Percentiles rank a stretch among this genome's conserved stretches.
These are phyloP conservation scores for Puya raimondii DNA, from an alignment of 176 grass and related monocot genomes.

Conservation along the genomic window DNA sequence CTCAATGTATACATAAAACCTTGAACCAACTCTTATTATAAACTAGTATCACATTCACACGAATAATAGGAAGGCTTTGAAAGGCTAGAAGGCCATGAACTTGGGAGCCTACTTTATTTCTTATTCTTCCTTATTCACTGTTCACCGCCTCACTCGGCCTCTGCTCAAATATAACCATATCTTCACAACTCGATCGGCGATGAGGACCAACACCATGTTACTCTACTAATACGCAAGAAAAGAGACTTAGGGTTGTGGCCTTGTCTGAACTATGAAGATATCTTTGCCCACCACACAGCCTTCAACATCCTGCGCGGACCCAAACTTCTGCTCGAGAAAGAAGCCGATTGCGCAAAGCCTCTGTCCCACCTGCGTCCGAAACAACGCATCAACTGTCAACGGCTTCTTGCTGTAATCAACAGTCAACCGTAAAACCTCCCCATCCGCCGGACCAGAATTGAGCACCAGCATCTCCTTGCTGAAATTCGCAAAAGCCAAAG, in stretches of 20 bases:
- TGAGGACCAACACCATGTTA: not conserved
- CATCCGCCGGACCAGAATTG: slow-evolving; percentile 53
- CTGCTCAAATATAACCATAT: too few species aligned
- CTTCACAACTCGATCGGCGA: too few species aligned
- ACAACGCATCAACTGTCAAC: slow-evolving; percentile 53
- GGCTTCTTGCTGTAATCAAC: slow-evolving; percentile 88
- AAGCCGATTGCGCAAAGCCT: slow-evolving; percentile 63
- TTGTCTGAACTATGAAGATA: slow-evolving; percentile 85
- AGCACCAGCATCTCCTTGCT: slow-evolving; percentile 68
- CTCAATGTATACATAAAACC: too few species aligned
- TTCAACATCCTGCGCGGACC: slow-evolving; percentile 77
- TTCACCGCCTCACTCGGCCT: too few species aligned
- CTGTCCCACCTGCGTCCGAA: slow-evolving; percentile 66
- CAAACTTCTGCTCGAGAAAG: slow-evolving; percentile 87
- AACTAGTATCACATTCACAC: too few species aligned
- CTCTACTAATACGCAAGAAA: not conserved
- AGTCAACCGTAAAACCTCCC: slow-evolving; percentile 41
- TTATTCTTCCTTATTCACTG: too few species aligned
- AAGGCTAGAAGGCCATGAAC: too few species aligned
- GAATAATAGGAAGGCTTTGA: too few species aligned
- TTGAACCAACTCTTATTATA: too few species aligned
- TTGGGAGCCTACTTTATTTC: too few species aligned
- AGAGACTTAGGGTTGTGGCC: slow-evolving; percentile 52
- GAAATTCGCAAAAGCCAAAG: slow-evolving; percentile 91
- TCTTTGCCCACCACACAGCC: slow-evolving; percentile 75